Percentiles rank a stretch among this genome's conserved stretches.
These are phyloP conservation scores for Sugiyamaella xylanicola DNA, from an alignment of 1,139 yeast species.

Conservation along the genomic window DNA sequence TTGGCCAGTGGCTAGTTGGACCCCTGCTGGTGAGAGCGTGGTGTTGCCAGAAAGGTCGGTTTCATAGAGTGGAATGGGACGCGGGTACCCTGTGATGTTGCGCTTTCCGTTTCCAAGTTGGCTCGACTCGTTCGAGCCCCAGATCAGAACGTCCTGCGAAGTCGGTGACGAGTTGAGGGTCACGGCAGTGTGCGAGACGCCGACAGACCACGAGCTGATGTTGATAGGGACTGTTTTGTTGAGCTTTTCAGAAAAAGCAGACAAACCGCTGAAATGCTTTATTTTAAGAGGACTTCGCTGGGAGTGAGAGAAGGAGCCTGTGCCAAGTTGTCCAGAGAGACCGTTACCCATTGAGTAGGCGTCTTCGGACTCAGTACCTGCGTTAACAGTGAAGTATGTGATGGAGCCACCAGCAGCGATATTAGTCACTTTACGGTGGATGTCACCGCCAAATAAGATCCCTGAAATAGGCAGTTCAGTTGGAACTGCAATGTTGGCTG, in stretches of 20 bases:
- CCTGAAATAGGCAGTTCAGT: constrained; percentile 37
- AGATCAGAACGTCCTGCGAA: constrained; percentile 59
- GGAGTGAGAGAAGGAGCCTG: constrained; percentile 72
- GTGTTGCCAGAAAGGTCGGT: constrained; percentile 11
- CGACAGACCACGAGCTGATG: constrained; percentile 58
- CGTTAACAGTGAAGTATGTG: constrained; percentile 48
- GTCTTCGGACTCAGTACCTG: constrained; percentile 31
- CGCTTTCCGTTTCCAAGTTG: constrained; percentile 84
- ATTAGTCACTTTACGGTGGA: constrained; percentile 12
- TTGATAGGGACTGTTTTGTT: constrained; percentile 48
- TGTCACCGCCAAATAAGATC: constrained; percentile 17
- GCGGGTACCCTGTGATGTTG: constrained; percentile 61
- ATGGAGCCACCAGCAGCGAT: constrained; percentile 72
- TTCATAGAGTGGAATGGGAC: constrained; percentile 53
- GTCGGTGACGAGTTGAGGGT: constrained; percentile 46
- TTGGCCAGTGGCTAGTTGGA: constrained; percentile 4
- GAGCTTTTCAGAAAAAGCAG: constrained; percentile 46
- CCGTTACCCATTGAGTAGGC: constrained; percentile 76
- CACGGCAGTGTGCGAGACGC: constrained; percentile 66
- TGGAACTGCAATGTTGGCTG: constrained; percentile 73
- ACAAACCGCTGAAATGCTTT: constrained; percentile 48
- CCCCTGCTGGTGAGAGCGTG: constrained; percentile 1
- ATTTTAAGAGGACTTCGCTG: constrained; percentile 66
- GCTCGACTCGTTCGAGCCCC: constrained; percentile 85
- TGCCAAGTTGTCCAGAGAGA: constrained; percentile 83